Conservation (phyloP, 108 stramenopile species). For the Skeletonema grethae region DNA sequence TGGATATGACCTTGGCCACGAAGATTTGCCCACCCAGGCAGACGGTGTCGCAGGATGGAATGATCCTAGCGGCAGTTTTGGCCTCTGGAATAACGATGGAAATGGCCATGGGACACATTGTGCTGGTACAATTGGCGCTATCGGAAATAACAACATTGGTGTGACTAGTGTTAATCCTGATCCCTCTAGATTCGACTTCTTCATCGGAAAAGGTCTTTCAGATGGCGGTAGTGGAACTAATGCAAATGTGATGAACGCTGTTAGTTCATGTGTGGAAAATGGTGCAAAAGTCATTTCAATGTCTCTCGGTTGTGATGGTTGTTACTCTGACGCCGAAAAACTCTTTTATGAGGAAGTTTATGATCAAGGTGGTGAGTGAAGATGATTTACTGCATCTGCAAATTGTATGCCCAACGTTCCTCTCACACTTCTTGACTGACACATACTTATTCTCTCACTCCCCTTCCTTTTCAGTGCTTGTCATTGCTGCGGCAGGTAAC, state of each 20-base stretch:
- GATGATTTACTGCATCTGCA: no score
- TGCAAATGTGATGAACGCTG: slow-evolving; percentile 40
- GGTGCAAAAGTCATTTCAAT: slow-evolving; percentile 61
- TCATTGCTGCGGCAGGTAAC: slow-evolving; percentile 74
- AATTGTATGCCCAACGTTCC: no score
- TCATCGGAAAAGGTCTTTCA: slow-evolving; percentile 48
- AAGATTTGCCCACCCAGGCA: slow-evolving; percentile 38
- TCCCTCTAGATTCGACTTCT: slow-evolving; percentile 24
- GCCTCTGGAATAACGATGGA: slow-evolving; percentile 49
- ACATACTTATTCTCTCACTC: no score
- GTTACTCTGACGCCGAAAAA: neutral
- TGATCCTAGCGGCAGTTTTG: slow-evolving; percentile 14
- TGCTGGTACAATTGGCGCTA: slow-evolving; percentile 49
- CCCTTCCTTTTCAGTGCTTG: slow-evolving; percentile 15
- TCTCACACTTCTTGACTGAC: no score
- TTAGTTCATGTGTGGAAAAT: slow-evolving; percentile 42
- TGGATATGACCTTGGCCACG: slow-evolving; percentile 51
- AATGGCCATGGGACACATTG: slow-evolving; percentile 50
- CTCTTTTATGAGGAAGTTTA: slow-evolving; percentile 22
- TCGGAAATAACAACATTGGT: slow-evolving; percentile 24
- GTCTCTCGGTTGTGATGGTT: slow-evolving; percentile 39
- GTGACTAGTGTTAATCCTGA: slow-evolving; percentile 20
- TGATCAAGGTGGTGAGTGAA: slow-evolving; percentile 28
- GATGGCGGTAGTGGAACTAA: slow-evolving; percentile 42
- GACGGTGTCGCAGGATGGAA: slow-evolving; percentile 28